Evolutionary conservation across 1,284 basidiomycete genomes (phyloP).

Genomic region (Phellopilus nigrolimitatus): DNA sequence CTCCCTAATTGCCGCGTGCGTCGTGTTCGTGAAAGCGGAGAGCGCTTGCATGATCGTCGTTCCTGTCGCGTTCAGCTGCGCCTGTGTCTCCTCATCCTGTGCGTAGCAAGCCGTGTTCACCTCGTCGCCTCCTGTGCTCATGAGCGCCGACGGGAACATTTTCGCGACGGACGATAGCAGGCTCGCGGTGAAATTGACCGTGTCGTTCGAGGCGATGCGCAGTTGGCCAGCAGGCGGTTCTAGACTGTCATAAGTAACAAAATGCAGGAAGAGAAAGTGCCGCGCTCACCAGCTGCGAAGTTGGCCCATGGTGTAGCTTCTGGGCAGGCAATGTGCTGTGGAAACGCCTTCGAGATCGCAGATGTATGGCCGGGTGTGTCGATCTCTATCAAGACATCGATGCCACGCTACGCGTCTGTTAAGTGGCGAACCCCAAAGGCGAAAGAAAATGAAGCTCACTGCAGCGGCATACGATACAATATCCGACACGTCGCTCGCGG

Average conservation of each 20-base stretch:
- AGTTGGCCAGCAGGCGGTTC: constrained; percentile 48
- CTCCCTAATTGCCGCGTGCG: constrained; percentile 32
- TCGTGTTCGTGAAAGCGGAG: constrained; percentile 34
- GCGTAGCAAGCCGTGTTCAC: constrained; percentile 39
- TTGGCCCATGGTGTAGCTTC: constrained; percentile 56
- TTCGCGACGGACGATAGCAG: constrained; percentile 29
- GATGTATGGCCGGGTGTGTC: constrained; percentile 81
- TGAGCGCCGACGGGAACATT: constrained; percentile 31
- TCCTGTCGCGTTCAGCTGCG: constrained; percentile 27
- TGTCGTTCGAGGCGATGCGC: constrained; percentile 33
- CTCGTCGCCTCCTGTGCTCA: constrained; percentile 50
- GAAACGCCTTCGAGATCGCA: constrained; percentile 57
- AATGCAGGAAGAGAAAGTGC: neutral
- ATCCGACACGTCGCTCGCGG: constrained; percentile 51
- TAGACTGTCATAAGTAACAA: neutral
- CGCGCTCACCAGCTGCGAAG: constrained; percentile 50
- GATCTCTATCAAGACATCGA: constrained; percentile 70
- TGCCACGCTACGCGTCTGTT: constrained; percentile 52
- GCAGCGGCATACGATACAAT: constrained; percentile 70
- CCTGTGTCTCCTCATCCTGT: constrained; percentile 30
- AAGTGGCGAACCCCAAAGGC: neutral
- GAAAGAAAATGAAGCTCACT: constrained; percentile 36
- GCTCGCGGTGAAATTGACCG: constrained; percentile 29
- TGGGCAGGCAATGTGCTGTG: constrained; percentile 72
- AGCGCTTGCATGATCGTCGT: constrained; percentile 35